phyloP scores from a whole-genome alignment of 2,329 filamentous ascomycete genomes.

The Ascochyta fabae region DNA sequence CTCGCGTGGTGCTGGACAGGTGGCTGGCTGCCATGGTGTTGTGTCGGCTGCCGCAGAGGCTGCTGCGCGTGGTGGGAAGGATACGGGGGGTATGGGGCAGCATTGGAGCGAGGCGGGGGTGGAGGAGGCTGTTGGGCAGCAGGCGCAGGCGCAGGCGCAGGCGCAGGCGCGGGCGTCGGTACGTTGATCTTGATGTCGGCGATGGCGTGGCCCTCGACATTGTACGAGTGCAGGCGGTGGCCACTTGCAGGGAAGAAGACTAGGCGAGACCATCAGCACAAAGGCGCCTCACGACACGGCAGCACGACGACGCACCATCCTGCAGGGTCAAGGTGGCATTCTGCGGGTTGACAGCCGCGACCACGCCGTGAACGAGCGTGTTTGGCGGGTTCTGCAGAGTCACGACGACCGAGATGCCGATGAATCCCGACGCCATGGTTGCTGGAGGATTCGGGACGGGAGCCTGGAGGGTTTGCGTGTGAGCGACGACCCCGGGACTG shows the following conservation, averaged over 20 bases:
- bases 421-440: conserved; percentile 70
- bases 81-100: conserved; percentile 31
- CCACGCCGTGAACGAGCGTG: conserved; percentile 71
- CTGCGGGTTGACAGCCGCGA: conserved; percentile 72
- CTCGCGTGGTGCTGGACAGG: conserved; percentile 10
- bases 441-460: neutral
- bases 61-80: conserved; percentile 22
- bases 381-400: conserved; percentile 71
- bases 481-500: conserved; percentile 14
- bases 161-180: conserved; percentile 15
- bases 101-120: conserved; percentile 23
- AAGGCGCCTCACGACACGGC: neutral
- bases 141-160: conserved; percentile 8
- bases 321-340: conserved; percentile 68
- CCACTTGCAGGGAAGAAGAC: conserved; percentile 63
- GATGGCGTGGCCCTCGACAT: conserved; percentile 64
- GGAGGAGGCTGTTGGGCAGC: conserved; percentile 17
- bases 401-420: conserved; percentile 78
- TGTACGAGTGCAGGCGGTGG: conserved; percentile 60
- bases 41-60: conserved; percentile 6
- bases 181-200: conserved; percentile 63
- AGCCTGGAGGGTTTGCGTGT: neutral
- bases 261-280: conserved; percentile 18
- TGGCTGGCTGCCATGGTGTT: conserved; percentile 23
- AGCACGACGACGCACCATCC: conserved; percentile 63